A percentile compares a stretch with the other conserved stretches of the same genome.
phyloP scores from a whole-genome alignment of 1,139 yeast genomes.

The Protomyces gravidus region DNA sequence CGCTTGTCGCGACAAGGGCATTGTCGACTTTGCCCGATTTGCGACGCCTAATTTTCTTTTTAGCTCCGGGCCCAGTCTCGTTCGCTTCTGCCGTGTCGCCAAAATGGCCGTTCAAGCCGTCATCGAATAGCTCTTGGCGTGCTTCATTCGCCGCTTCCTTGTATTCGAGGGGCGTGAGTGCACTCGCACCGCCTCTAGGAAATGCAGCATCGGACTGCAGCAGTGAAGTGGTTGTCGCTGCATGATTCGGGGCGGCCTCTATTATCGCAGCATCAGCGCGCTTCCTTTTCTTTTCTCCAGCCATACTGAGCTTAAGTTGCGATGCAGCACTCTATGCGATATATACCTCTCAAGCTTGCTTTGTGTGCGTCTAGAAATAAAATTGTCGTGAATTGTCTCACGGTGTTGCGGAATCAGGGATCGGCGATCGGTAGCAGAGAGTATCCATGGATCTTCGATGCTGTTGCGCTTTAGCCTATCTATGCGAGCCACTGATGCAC shows the following conservation, averaged over 20 bases:
- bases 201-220: conserved; percentile 53
- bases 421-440: too few species aligned
- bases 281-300: conserved; percentile 19
- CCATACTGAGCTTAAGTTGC: too few species aligned
- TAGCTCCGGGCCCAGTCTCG: not conserved
- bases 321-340: too few species aligned
- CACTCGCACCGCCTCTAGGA: conserved; percentile 86
- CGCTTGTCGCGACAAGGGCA: conserved; percentile 31
- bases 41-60: conserved; percentile 10
- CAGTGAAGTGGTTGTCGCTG: not conserved
- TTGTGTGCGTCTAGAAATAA: too few species aligned
- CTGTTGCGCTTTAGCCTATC: too few species aligned
- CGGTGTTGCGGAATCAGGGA: too few species aligned
- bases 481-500: too few species aligned
- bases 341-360: too few species aligned
- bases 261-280: conserved; percentile 2
- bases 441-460: too few species aligned
- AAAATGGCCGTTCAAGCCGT: conserved; percentile 54
- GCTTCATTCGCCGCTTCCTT: conserved; percentile 93
- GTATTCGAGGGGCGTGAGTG: conserved; percentile 80
- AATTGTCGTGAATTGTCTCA: too few species aligned
- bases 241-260: not conserved
- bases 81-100: conserved; percentile 45
- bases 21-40: conserved; percentile 18
- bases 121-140: conserved; percentile 48